A percentile compares a stretch with the other conserved stretches of the same genome.
These are phyloP conservation scores for Candida gigantensis DNA, from an alignment of 1,139 yeast genomes.

Conservation along the genomic window DNA sequence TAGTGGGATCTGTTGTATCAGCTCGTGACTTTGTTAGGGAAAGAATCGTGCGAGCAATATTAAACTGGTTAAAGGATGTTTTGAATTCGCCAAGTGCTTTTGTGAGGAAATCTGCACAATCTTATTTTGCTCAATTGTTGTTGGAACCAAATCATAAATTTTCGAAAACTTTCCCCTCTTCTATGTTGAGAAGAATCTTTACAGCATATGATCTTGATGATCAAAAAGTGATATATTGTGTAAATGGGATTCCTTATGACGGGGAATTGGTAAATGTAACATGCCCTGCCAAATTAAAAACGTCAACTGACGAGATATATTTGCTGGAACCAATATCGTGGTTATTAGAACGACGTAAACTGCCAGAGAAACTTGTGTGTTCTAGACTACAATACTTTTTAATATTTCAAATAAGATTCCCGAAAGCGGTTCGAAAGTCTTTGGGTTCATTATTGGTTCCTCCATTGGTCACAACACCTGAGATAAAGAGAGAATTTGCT, in stretches of 20 bases:
- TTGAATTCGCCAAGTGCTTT: constrained; percentile 27
- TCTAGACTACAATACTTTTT: constrained; percentile 56
- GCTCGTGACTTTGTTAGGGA: constrained; percentile 52
- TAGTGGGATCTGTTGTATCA: constrained; percentile 56
- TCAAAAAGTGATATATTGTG: constrained; percentile 29
- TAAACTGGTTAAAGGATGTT: constrained; percentile 53
- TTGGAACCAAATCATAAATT: constrained; percentile 30
- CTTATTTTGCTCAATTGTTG: constrained; percentile 27
- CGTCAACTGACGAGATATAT: constrained; percentile 8
- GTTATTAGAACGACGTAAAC: constrained; percentile 2
- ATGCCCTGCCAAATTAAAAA: constrained; percentile 12
- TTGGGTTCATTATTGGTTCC: constrained; percentile 54
- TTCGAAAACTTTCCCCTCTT: constrained; percentile 27
- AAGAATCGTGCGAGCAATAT: constrained; percentile 39
- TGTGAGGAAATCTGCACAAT: constrained; percentile 27
- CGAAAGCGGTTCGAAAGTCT: constrained; percentile 49
- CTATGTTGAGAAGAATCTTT: too few species aligned
- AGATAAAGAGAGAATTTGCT: constrained; percentile 49
- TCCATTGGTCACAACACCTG: constrained; percentile 50
- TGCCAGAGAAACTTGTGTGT: constrained; percentile 18
- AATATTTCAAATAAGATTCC: constrained; percentile 56
- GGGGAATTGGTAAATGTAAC: constrained; percentile 29
- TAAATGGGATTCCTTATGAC: constrained; percentile 32
- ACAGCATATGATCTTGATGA: too few species aligned
- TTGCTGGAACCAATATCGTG: constrained; percentile 9